Evolutionary conservation across 495 filamentous ascomycete genomes (phyloP).

Genomic region (Aspergillus sclerotiicarbonarius): DNA sequence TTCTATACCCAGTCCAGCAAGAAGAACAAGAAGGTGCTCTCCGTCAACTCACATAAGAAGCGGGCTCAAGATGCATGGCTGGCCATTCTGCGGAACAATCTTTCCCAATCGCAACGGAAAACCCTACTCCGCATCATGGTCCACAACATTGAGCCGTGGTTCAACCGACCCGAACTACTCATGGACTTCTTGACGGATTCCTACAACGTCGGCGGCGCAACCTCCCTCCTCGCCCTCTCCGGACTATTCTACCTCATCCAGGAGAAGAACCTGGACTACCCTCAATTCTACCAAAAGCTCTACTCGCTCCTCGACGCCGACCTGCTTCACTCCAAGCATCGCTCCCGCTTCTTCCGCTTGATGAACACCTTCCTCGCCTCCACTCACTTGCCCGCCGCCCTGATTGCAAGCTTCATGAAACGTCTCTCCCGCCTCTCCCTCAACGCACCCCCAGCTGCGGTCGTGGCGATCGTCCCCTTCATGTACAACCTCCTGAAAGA

Average conservation of each 20-base stretch:
- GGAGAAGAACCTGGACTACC: conserved; percentile 92
- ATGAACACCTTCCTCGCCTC: conserved; percentile 91
- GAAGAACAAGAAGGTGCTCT: conserved; percentile 51
- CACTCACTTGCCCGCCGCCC: conserved; percentile 82
- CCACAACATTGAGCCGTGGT: conserved; percentile 79
- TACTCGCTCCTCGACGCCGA: conserved; percentile 86
- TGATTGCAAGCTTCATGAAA: conserved; percentile 97
- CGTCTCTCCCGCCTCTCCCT: conserved; percentile 77
- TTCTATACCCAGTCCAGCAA: conserved; percentile 70
- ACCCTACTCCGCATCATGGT: conserved; percentile 70
- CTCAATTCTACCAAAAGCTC: conserved; percentile 87
- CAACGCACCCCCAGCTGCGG: conserved; percentile 79
- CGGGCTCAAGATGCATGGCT: conserved; percentile 82
- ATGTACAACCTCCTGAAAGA: conserved; percentile 91
- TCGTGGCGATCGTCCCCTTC: conserved; percentile 86
- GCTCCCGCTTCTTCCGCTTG: conserved; percentile 88
- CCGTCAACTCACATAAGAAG: conserved; percentile 45
- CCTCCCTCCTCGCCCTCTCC: conserved; percentile 82
- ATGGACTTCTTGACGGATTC: conserved; percentile 97
- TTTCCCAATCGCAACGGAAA: conserved; percentile 74
- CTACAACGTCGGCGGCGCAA: conserved; percentile 81
- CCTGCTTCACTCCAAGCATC: conserved; percentile 88
- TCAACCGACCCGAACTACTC: conserved; percentile 78
- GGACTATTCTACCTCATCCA: conserved; percentile 95
- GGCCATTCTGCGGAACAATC: conserved; percentile 62